These are phyloP conservation scores for Cladorrhinum samala DNA, from an alignment of 495 filamentous ascomycete genomes.

Conservation along the genomic window DNA sequence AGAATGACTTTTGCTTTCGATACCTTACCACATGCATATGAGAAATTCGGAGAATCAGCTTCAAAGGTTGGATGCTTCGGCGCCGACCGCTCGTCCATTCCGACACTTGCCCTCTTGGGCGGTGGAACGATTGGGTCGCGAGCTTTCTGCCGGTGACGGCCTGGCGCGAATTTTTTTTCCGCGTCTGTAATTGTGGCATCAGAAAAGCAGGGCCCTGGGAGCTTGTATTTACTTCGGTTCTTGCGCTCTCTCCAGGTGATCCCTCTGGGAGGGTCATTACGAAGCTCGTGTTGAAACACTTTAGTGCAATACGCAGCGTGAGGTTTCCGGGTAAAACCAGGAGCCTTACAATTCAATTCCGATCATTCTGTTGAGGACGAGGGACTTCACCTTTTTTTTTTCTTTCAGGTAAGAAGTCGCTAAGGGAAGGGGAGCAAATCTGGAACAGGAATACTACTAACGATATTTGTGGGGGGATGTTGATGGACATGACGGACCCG, in stretches of 20 bases:
- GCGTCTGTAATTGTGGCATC: conserved; percentile 97
- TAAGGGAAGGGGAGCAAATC: no score
- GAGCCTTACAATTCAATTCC: conserved; percentile 93
- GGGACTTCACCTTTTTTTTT: conserved; percentile 52
- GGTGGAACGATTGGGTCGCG: conserved; percentile 31
- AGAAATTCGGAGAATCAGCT: conserved; percentile 97
- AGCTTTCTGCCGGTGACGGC: conserved; percentile 78
- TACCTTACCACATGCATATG: no score
- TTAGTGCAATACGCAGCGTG: conserved; percentile 99
- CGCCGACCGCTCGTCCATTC: conserved; percentile 57
- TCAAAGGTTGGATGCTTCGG: no score
- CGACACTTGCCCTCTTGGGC: conserved; percentile 25
- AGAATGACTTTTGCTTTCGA: conserved; percentile 23
- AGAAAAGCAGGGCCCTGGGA: conserved; percentile 78
- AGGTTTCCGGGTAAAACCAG: conserved; percentile 30
- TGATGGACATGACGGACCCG: no score
- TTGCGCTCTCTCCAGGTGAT: conserved; percentile 26
- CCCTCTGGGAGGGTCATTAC: conserved; percentile 85
- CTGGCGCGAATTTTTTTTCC: conserved; percentile 77
- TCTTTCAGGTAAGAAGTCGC: conserved; percentile 16
- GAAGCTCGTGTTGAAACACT: conserved; percentile 88
- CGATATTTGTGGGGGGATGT: neutral
- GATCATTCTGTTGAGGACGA: conserved; percentile 87
- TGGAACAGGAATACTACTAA: conserved; percentile 22
- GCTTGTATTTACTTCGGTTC: conserved; percentile 36